phyloP scores from a whole-genome alignment of 768 basidiomycete genomes.

The Rossbeevera mucosa region DNA sequence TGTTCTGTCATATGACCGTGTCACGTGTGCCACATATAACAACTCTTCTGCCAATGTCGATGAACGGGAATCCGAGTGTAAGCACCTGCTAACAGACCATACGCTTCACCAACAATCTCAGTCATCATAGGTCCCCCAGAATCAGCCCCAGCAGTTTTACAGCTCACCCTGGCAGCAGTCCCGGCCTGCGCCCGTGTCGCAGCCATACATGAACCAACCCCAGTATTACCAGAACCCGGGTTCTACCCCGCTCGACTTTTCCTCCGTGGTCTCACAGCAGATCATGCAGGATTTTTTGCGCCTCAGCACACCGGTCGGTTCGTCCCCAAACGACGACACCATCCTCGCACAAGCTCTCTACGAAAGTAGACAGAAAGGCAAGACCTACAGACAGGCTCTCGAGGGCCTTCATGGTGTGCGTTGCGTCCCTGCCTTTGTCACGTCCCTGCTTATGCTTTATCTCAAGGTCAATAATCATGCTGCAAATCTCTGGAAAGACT shows the following conservation, averaged over 20 bases:
- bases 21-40: constrained; percentile 22
- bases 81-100: too few species aligned
- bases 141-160: constrained; percentile 27
- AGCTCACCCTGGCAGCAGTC: constrained; percentile 31
- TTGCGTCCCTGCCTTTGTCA: constrained; percentile 3
- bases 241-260: constrained; percentile 27
- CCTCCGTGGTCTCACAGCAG: constrained; percentile 44
- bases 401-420: constrained; percentile 64
- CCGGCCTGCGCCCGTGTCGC: constrained; percentile 29
- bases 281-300: constrained; percentile 53
- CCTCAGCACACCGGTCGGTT: constrained; percentile 51
- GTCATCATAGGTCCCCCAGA: constrained; percentile 23
- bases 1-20: constrained; percentile 15
- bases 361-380: constrained; percentile 36
- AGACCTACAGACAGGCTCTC: constrained; percentile 60
- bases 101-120: constrained; percentile 22
- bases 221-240: constrained; percentile 22
- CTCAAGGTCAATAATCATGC: constrained; percentile 41
- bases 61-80: constrained; percentile 8
- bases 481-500: constrained; percentile 74
- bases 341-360: constrained; percentile 47
- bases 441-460: constrained; percentile 4
- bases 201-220: constrained; percentile 13
- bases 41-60: too few species aligned
- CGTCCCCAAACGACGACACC: constrained; percentile 50